Conservation (phyloP, 2,329 filamentous ascomycete species). For the Dendrostoma leiphaemia region DNA sequence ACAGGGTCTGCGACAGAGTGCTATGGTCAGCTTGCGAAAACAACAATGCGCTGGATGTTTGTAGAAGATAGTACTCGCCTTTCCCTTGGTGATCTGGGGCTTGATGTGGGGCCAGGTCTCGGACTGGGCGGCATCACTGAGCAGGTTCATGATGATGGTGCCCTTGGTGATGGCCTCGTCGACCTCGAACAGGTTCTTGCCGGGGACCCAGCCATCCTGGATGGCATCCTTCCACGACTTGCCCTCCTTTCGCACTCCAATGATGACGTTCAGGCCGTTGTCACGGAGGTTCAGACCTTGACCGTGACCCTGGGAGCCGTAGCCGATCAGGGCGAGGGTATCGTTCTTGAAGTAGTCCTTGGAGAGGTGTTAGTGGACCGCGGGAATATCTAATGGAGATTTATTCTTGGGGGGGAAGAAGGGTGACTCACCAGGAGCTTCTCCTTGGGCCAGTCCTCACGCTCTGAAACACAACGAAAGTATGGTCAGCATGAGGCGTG, state of each 20-base stretch:
- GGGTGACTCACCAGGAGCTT: slow-evolving; percentile 81
- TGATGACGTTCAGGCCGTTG: slow-evolving; percentile 98
- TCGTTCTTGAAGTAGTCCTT: slow-evolving; percentile 99
- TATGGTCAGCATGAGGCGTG: slow-evolving; percentile 7
- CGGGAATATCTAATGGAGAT: slow-evolving; percentile 22
- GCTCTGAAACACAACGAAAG: slow-evolving; percentile 61
- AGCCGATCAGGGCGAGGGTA: slow-evolving; percentile 97
- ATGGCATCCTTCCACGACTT: slow-evolving; percentile 97
- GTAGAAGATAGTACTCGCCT: slow-evolving; percentile 56
- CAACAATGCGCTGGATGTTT: neutral
- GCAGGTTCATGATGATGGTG: slow-evolving; percentile 98
- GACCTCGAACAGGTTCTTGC: slow-evolving; percentile 98
- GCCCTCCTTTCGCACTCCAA: slow-evolving; percentile 97
- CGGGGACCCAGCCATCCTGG: slow-evolving; percentile 96
- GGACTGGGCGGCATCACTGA: slow-evolving; percentile 94
- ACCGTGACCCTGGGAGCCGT: slow-evolving; percentile 96
- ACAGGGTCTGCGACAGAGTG: slow-evolving; percentile 82
- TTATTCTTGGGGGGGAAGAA: slow-evolving; percentile 4
- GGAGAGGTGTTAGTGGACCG: slow-evolving; percentile 9
- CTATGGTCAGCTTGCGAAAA: neutral
- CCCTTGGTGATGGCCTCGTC: slow-evolving; percentile 92
- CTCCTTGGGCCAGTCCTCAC: slow-evolving; percentile 96
- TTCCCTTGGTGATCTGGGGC: slow-evolving; percentile 97
- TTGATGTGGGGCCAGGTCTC: slow-evolving; percentile 99
- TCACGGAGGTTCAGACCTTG: slow-evolving; percentile 99